Conservation (phyloP, 176 grass and related monocot genomes). For the Zea mays region DNA sequence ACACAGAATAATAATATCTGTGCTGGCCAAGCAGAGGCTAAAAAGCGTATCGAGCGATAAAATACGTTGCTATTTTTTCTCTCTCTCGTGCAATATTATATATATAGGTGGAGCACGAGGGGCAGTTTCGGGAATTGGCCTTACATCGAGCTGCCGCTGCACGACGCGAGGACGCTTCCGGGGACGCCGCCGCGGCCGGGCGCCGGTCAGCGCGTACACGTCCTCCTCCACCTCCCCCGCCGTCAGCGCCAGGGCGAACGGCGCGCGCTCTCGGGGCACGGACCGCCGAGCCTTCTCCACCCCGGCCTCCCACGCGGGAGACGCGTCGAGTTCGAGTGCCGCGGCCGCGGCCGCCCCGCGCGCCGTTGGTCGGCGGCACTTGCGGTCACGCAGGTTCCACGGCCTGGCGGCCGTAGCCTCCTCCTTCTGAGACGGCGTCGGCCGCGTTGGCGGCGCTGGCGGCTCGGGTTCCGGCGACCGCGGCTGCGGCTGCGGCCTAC, state of each 20-base stretch:
- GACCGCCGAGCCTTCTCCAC: background rate
- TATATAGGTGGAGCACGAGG: background rate
- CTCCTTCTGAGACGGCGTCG: background rate
- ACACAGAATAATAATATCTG: background rate
- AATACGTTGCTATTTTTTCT: background rate
- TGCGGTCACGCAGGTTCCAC: constrained; percentile 84
- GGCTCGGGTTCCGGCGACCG: too few species aligned
- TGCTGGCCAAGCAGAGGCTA: background rate
- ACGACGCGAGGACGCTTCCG: constrained; percentile 73
- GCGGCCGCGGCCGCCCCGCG: constrained; percentile 24
- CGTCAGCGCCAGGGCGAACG: constrained; percentile 60
- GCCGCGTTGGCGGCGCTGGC: background rate
- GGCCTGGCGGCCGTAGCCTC: constrained; percentile 23
- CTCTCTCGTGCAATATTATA: background rate
- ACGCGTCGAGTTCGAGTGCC: constrained; percentile 2
- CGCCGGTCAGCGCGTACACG: constrained; percentile 89
- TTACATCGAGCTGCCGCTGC: constrained; percentile 93
- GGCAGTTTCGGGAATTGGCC: constrained; percentile 45
- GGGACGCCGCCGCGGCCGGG: constrained; percentile 82
- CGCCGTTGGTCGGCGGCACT: constrained; percentile 35
- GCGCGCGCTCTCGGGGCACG: constrained; percentile 19
- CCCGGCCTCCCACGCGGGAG: constrained; percentile 2
- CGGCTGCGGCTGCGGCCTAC: too few species aligned
- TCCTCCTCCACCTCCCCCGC: constrained; percentile 95
- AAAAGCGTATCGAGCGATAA: constrained; percentile 44